Conservation (phyloP, 2,329 filamentous ascomycete species). For the Septoria petroselini region DNA sequence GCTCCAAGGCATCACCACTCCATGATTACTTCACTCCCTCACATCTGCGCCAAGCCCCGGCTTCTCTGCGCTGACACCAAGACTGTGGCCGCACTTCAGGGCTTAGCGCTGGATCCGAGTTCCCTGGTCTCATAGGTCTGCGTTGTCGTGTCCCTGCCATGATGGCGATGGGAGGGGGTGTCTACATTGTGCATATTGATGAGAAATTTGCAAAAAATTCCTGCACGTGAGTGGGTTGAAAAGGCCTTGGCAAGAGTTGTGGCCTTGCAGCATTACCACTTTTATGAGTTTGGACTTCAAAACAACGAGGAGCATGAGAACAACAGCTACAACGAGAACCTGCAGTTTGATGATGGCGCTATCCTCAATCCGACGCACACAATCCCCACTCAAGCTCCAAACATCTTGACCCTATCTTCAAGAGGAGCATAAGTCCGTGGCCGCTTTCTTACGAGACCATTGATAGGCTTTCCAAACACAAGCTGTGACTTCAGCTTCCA, state of each 20-base stretch:
- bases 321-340: no score
- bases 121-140: not conserved
- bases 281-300: no score
- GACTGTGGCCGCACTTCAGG: slow-evolving; percentile 12
- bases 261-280: no score
- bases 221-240: no score
- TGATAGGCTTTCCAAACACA: slow-evolving; percentile 57
- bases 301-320: no score
- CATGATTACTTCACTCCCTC: no score
- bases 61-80: no score
- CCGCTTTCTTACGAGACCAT: slow-evolving; percentile 24
- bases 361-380: no score
- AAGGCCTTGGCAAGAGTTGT: no score
- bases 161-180: not conserved
- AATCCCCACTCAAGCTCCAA: slow-evolving; percentile 20
- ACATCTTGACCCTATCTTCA: slow-evolving; percentile 34
- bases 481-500: slow-evolving; percentile 80
- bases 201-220: not conserved
- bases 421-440: slow-evolving; percentile 35
- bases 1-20: no score
- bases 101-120: not conserved
- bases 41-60: no score
- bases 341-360: no score
- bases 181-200: slow-evolving; percentile 4
- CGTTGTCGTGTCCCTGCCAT: not conserved